Evolutionary conservation across 2,329 filamentous ascomycete species (phyloP).

Genomic region (Chaetomium globosum): DNA sequence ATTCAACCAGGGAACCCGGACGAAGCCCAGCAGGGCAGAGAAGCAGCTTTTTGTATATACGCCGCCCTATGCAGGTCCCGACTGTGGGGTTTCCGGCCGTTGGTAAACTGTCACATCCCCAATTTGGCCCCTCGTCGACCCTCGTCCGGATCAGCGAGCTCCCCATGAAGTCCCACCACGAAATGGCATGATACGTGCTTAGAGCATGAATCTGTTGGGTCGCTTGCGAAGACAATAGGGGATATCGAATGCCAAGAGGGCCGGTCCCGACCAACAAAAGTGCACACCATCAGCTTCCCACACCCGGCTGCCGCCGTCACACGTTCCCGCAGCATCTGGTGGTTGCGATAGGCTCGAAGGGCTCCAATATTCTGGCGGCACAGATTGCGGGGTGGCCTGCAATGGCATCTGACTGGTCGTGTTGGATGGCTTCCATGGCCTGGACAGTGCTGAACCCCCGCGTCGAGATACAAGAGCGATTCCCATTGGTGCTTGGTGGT

Average conservation of each 20-base stretch:
- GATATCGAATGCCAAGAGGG: constrained; percentile 13
- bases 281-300: background rate
- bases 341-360: constrained; percentile 13
- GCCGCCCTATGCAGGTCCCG: background rate
- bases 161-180: background rate
- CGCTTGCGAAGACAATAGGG: constrained; percentile 12
- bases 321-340: constrained; percentile 8
- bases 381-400: constrained; percentile 17
- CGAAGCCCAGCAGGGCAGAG: constrained; percentile 9
- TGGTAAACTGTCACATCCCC: background rate
- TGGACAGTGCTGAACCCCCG: background rate
- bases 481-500: background rate
- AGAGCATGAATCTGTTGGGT: constrained; percentile 10
- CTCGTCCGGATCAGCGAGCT: background rate
- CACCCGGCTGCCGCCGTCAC: constrained; percentile 14
- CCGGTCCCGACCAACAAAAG: constrained; percentile 12
- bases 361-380: constrained; percentile 13
- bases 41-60: constrained; percentile 5
- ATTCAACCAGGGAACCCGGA: constrained; percentile 6
- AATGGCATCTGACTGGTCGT: constrained; percentile 8
- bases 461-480: background rate
- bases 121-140: background rate
- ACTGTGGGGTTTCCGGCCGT: background rate
- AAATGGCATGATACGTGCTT: constrained; percentile 13
- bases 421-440: background rate